Conservation (phyloP, 805 yeast genomes). For the Saccharomycopsis sp. region DNA sequence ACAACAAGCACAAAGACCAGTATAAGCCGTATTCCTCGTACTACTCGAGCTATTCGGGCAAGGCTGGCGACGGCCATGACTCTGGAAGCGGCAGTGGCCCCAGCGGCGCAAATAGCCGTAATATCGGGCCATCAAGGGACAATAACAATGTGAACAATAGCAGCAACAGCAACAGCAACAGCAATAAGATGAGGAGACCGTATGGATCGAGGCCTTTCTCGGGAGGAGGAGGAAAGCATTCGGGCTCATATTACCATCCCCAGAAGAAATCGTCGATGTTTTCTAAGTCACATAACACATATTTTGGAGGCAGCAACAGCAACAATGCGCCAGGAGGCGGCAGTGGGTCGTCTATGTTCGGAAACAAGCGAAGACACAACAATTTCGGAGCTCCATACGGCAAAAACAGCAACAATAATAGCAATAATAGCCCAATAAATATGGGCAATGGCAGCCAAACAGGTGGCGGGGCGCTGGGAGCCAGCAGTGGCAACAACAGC, state of each 20-base stretch:
- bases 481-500: not conserved
- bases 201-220: constrained; percentile 4
- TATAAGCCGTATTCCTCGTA: constrained; percentile 18
- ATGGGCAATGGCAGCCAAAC: not conserved
- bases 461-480: not conserved
- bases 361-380: not conserved
- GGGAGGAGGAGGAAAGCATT: not conserved
- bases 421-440: not conserved
- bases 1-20: constrained; percentile 13
- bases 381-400: not conserved
- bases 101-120: not conserved
- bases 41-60: constrained; percentile 5
- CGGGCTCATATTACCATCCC: constrained; percentile 6
- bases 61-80: not conserved
- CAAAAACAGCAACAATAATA: not conserved
- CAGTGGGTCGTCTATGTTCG: not conserved
- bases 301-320: constrained; percentile 9
- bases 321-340: constrained; percentile 3
- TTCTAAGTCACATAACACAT: constrained; percentile 9
- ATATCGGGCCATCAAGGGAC: not conserved
- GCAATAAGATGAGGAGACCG: not conserved
- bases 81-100: not conserved
- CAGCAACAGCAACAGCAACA: not conserved
- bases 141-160: not conserved
- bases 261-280: constrained; percentile 9